Evolutionary conservation across 2,329 filamentous ascomycete species (phyloP), one percentile per base, ranked within the genome.

Genomic region (Trichoderma koningiopsis): DNA sequence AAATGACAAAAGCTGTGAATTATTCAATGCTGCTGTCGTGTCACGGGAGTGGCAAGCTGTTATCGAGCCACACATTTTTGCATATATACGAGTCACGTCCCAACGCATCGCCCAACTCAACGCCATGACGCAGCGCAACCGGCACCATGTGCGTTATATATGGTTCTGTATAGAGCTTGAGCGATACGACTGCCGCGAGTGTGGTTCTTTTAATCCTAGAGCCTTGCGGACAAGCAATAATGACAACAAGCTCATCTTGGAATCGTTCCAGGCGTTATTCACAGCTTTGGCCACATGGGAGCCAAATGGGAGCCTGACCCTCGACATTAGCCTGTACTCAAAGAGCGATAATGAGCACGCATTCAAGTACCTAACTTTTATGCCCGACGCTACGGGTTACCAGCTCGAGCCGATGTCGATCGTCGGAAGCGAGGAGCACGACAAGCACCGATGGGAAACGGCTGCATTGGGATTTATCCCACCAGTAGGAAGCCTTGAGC

Each of bases 281-380:
- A 72, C 70, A 58, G 70, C 69, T 65, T 77, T 80, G 24, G 77
- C 74, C 73, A 40, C 56, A 71, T 80, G 76, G 77, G 75, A 79
- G 70, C 76, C 75, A 70, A 68, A 71, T n/a, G 70, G 76, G 63
- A 72, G 75, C 59, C 75, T 82, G 66, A 58, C 75, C 31, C 77
- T 81, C 49, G 80, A 81, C 73, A 77, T 81, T 37, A 80, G 77
- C 69, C 70, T 80, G 47, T 76, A 79, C 74, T 82, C 80, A 22
- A 76, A 75, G 11, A 80, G 78, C 66, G 79, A 81, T 59, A 73
- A 71, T 47, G 56, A 79, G 63, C 77, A 81, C 72, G 77, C 74
- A 73, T 79, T 81, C 73, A 79, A 79, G 72, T 76, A 81, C 53
- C 69, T 77, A 4, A 73, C 19, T 53, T 75, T 77, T 52, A 57